Evolutionary conservation across 1,284 basidiomycete genomes (phyloP), one percentile per base, ranked within the genome.

Genomic region (Heterobasidion occidentale): DNA sequence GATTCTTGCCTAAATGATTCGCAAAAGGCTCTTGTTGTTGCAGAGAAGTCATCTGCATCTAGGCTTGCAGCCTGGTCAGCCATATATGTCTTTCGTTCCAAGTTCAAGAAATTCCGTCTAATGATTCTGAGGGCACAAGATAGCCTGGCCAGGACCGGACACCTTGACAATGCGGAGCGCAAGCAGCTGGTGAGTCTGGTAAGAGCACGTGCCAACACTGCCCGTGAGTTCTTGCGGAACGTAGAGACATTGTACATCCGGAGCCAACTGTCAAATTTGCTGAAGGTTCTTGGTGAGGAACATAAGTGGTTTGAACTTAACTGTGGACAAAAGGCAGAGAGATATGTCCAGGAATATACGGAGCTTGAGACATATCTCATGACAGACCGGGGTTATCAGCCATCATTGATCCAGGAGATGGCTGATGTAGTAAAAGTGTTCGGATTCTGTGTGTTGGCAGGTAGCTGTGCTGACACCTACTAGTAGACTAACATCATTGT

Each of bases 361-460:
- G 61, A 63, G 1, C 61, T 78, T 3, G 64, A 66, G 56, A 46
- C 50, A 2, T 67, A 71, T 27, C 60, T 78, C 33, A 56, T 63
- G 7, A 53, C 51, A 34, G 70, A 70, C 45, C 70, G 65, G 1
- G 71, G 74, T 54, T 80, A 81, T 51, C 55, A 69, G 46, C 69
- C 72, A 1, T 67, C 84, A 2, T 77, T 78, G 12, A 58, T 74
- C 7, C 74, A 79, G 14, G 83, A 85, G 63, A 70, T 70, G 55
- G 68, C 68, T 56, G 69, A 70, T 9, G 70, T 85, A 34, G 71
- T 82, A 36, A 69, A 70, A 46, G 75, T 78, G 0, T 66, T 81
- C 36, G 65, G 67, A 50, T 79, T 80, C 59, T 61, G 78, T 80
- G 60, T 63, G 74, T 64, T 12, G 34, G n/a, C 27, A 27, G 5